These are phyloP conservation scores for Scorias spongiosa DNA, from an alignment of 2,329 filamentous ascomycete species.

Conservation along the genomic window DNA sequence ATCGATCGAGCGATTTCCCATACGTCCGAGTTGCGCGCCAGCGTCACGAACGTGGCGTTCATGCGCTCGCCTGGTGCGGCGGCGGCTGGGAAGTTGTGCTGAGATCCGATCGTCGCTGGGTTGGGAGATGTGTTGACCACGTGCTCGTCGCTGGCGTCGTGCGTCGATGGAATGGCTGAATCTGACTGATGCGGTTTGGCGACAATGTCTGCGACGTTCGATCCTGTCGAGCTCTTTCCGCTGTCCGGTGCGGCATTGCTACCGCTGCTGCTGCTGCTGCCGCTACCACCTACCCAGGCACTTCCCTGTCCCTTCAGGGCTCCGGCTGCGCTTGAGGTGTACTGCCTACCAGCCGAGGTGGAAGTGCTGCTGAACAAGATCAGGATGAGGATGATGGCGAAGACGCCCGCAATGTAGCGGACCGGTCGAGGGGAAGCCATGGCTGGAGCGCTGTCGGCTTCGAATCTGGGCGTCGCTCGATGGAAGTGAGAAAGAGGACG, in stretches of 20 bases:
- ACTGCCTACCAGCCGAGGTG: constrained; percentile 24
- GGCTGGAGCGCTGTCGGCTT: not conserved
- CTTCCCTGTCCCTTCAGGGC: constrained; percentile 19
- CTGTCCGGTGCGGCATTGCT: not conserved
- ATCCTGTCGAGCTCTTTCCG: not conserved
- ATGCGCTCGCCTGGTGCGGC: constrained; percentile 56
- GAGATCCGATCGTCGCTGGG: constrained; percentile 9
- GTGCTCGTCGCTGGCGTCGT: not conserved
- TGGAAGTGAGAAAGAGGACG: too few species aligned
- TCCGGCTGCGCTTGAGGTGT: constrained; percentile 19
- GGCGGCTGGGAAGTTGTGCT: constrained; percentile 22
- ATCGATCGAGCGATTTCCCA: constrained; percentile 97
- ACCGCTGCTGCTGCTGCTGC: not conserved
- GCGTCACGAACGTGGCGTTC: constrained; percentile 94
- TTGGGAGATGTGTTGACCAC: constrained; percentile 17
- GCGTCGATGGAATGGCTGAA: constrained; percentile 3
- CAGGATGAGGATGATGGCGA: constrained; percentile 58
- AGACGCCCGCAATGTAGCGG: constrained; percentile 60
- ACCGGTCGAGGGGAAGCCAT: constrained; percentile 11
- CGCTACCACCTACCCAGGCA: constrained; percentile 1
- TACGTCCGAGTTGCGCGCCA: constrained; percentile 82
- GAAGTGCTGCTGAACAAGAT: constrained; percentile 70
- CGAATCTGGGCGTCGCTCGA: too few species aligned
- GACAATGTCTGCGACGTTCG: not conserved
- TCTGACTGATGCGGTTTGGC: constrained; percentile 1